phyloP scores from a whole-genome alignment of 2,329 filamentous ascomycete species.

The Ceratocystis colombiana region DNA sequence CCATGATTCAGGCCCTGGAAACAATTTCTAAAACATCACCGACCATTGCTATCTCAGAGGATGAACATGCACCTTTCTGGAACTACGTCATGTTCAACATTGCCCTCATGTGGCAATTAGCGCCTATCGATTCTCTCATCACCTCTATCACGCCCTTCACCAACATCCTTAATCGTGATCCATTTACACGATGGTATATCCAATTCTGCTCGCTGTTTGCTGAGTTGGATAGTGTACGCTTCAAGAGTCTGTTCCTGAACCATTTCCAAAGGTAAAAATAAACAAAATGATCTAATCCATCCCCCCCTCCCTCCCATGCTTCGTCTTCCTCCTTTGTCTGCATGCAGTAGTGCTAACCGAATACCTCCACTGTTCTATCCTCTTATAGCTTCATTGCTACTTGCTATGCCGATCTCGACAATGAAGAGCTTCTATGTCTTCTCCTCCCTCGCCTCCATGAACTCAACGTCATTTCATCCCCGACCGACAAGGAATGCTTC shows the following conservation, averaged over 20 bases:
- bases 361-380: background rate
- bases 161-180: slow-evolving; percentile 53
- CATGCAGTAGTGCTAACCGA: background rate
- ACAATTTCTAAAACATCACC: slow-evolving; percentile 36
- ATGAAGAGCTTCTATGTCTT: slow-evolving; percentile 60
- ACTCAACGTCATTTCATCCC: slow-evolving; percentile 44
- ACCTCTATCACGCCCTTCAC: slow-evolving; percentile 57
- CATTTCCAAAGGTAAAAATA: slow-evolving; percentile 62
- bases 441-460: slow-evolving; percentile 56
- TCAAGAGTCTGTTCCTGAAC: slow-evolving; percentile 65
- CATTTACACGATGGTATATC: slow-evolving; percentile 63
- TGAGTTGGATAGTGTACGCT: slow-evolving; percentile 61
- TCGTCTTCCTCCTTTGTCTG: too few relatives aligned
- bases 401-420: slow-evolving; percentile 57
- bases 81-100: slow-evolving; percentile 46
- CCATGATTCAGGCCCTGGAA: slow-evolving; percentile 45
- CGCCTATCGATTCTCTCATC: slow-evolving; percentile 69
- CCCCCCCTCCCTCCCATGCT: too few relatives aligned
- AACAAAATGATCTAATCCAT: too few relatives aligned
- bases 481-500: slow-evolving; percentile 45
- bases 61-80: slow-evolving; percentile 43
- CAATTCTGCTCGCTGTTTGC: slow-evolving; percentile 76
- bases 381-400: slow-evolving; percentile 56
- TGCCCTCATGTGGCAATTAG: slow-evolving; percentile 61
- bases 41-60: slow-evolving; percentile 31